A percentile compares a stretch with the other conserved stretches of the same genome.
Evolutionary conservation across 2,329 filamentous ascomycete genomes (phyloP).

Genomic region (Periglandula ipomoeae): DNA sequence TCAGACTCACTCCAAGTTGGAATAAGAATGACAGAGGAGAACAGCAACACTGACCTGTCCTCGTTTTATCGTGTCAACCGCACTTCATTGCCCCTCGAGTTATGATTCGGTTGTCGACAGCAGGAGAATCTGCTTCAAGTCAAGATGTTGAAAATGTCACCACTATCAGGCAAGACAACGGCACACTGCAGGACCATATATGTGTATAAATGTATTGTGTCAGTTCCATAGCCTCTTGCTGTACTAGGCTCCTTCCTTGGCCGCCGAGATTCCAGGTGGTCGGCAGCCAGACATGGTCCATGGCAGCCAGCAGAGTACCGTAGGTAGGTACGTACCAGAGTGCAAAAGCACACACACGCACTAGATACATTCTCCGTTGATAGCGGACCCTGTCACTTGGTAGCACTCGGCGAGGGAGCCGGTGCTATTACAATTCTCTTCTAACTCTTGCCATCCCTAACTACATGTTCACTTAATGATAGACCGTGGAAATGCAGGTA

Average conservation of each 20-base stretch:
- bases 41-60: background rate
- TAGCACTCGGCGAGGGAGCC: too few species aligned
- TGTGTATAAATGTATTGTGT: background rate
- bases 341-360: too few species aligned
- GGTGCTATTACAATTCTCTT: too few species aligned
- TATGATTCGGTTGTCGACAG: background rate
- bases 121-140: background rate
- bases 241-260: background rate
- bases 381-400: too few species aligned
- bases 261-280: background rate
- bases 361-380: too few species aligned
- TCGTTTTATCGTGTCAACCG: background rate
- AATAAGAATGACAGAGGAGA: background rate
- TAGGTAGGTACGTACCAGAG: constrained; percentile 3
- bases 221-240: too few species aligned
- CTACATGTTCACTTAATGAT: too few species aligned
- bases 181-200: too few species aligned
- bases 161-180: background rate
- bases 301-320: constrained; percentile 2
- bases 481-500: too few species aligned
- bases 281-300: background rate
- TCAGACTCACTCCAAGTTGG: background rate
- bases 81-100: background rate
- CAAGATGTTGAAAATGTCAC: background rate
- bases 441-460: too few species aligned